A percentile compares a stretch with the other conserved stretches of the same genome.
phyloP scores from a whole-genome alignment of 257 asterid genomes.

The Fraxinus anomala region DNA sequence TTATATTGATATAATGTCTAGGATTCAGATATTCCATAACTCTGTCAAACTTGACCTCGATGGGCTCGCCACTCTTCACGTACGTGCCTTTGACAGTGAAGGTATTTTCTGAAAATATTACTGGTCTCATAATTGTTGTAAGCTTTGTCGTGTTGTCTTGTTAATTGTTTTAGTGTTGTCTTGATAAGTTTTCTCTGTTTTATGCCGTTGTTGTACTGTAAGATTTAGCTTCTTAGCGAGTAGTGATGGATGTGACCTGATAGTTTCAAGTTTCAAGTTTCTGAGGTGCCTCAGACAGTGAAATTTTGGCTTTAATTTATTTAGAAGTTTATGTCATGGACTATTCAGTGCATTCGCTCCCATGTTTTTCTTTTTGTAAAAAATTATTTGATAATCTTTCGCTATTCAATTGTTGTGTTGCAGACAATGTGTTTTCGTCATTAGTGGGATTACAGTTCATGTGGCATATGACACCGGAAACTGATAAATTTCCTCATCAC shows the following conservation, averaged over 20 bases:
- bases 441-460: constrained; percentile 81
- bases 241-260: not conserved
- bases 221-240: not conserved
- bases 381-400: constrained; percentile 4
- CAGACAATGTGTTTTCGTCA: constrained; percentile 91
- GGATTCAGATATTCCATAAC: constrained; percentile 86
- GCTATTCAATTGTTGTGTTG: constrained; percentile 32
- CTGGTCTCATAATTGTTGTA: constrained; percentile 15
- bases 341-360: not conserved
- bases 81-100: constrained; percentile 83
- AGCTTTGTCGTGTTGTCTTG: not conserved
- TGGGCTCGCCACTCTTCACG: constrained; percentile 84
- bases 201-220: not conserved
- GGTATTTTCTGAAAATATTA: constrained; percentile 40
- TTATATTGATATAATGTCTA: constrained; percentile 68
- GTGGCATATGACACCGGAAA: constrained; percentile 78
- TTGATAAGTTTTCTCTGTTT: not conserved
- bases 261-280: constrained; percentile 6
- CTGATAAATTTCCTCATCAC: constrained; percentile 60
- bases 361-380: not conserved
- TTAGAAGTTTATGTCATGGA: not conserved
- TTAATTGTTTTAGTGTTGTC: not conserved
- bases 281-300: constrained; percentile 7
- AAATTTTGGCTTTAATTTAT: not conserved
- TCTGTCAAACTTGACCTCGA: constrained; percentile 92